phyloP scores from a whole-genome alignment of 2,329 filamentous ascomycete genomes.

The Fusarium vanettenii region DNA sequence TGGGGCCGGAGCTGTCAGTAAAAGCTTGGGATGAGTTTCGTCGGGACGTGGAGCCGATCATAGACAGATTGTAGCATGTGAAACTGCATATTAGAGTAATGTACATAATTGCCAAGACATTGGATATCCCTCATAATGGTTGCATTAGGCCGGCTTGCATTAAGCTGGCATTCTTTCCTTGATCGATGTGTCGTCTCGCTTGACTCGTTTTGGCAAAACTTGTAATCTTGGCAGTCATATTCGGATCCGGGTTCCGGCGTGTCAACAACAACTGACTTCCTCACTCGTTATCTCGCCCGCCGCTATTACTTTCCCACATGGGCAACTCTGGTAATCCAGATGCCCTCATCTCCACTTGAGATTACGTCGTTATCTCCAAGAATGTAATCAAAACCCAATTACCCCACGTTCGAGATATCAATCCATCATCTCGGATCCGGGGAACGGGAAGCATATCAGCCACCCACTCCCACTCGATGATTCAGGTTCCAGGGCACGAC shows the following conservation, averaged over 20 bases:
- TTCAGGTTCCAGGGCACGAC: neutral
- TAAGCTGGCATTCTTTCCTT: neutral
- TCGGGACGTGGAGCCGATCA: constrained; percentile 10
- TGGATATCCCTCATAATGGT: neutral
- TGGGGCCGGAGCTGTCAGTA: neutral
- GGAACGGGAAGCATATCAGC: neutral
- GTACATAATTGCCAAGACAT: neutral
- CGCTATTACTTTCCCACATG: neutral
- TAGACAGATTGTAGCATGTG: constrained; percentile 18
- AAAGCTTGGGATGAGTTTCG: constrained; percentile 29
- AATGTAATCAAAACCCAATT: neutral
- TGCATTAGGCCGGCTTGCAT: neutral
- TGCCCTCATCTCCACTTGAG: neutral
- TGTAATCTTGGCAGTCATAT: neutral
- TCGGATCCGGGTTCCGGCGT: neutral
- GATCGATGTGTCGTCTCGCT: neutral
- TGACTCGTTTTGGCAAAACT: neutral
- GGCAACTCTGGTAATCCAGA: neutral
- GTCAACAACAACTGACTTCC: neutral
- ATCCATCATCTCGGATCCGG: neutral
- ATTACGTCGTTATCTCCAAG: neutral
- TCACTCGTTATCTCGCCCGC: neutral
- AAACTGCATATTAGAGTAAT: neutral
- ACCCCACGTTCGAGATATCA: neutral
- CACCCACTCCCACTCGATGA: neutral